These are phyloP conservation scores for Clonostachys rosea DNA, from an alignment of 2,329 filamentous ascomycete genomes.

Conservation along the genomic window DNA sequence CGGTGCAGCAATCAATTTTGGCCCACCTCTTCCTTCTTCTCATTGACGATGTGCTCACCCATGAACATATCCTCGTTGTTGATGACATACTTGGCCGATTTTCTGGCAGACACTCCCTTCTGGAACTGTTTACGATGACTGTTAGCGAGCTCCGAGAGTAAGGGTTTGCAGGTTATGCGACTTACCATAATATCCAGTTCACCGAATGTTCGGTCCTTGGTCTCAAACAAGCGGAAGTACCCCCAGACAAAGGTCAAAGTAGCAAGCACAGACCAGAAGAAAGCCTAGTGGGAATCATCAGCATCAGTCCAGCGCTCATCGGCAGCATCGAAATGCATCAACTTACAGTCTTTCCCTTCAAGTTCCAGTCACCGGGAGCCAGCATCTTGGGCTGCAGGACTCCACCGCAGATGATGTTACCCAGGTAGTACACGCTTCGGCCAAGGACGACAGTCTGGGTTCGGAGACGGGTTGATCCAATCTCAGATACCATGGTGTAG, in stretches of 20 bases:
- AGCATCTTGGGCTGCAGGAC: slow-evolving; percentile 30
- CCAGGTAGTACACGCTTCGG: slow-evolving; percentile 30
- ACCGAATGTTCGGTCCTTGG: slow-evolving; percentile 37
- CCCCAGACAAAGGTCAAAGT: slow-evolving; percentile 31
- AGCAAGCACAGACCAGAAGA: slow-evolving; percentile 32
- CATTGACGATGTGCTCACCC: too few species aligned
- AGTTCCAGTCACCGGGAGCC: slow-evolving; percentile 30
- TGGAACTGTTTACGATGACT: slow-evolving; percentile 17
- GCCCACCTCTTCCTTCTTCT: too few species aligned
- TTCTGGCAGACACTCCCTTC: slow-evolving; percentile 27
- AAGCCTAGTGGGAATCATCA: slow-evolving; percentile 19
- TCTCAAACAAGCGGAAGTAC: slow-evolving; percentile 37
- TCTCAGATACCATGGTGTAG: slow-evolving; percentile 36
- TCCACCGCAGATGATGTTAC: slow-evolving; percentile 32
- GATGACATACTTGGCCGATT: slow-evolving; percentile 27
- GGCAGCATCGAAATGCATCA: too few species aligned
- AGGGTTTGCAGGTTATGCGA: neutral
- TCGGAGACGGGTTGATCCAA: slow-evolving; percentile 33
- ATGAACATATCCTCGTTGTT: slow-evolving; percentile 24
- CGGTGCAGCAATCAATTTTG: too few species aligned
- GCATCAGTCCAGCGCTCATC: neutral
- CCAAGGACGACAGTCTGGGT: slow-evolving; percentile 36
- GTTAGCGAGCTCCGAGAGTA: neutral
- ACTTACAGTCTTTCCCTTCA: slow-evolving; percentile 29
- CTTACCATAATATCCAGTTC: slow-evolving; percentile 36